Percentiles rank a stretch among this genome's conserved stretches.
Conservation (phyloP, 2,329 filamentous ascomycete genomes). For the Chaetomium olivaceum region DNA sequence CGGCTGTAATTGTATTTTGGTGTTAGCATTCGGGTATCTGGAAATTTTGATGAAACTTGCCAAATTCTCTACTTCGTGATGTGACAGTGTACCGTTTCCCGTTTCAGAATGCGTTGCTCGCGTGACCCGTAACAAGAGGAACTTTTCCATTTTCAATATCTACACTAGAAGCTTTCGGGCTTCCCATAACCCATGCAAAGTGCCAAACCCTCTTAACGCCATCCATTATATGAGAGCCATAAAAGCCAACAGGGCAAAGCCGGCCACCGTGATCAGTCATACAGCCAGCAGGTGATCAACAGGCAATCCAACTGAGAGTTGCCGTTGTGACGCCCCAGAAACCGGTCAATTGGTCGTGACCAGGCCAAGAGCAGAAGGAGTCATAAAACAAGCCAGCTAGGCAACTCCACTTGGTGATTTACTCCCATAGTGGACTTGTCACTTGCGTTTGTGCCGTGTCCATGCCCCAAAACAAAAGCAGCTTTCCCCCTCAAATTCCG, state of each 20-base stretch:
- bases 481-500: background rate
- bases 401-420: constrained; percentile 9
- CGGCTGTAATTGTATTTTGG: constrained; percentile 27
- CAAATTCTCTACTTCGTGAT: background rate
- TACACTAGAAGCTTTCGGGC: constrained; percentile 18
- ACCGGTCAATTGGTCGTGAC: background rate
- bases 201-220: constrained; percentile 27
- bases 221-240: constrained; percentile 27
- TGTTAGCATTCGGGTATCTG: constrained; percentile 27
- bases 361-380: constrained; percentile 10
- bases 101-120: background rate
- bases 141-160: constrained; percentile 22
- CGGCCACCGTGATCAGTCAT: background rate
- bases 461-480: background rate
- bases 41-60: background rate
- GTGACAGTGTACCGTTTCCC: background rate
- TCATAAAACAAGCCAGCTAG: background rate
- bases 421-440: constrained; percentile 3
- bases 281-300: constrained; percentile 6
- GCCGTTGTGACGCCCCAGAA: background rate
- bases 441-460: background rate
- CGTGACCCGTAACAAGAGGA: background rate
- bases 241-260: constrained; percentile 19
- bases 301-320: constrained; percentile 2
- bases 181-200: constrained; percentile 24